Evolutionary conservation across 768 basidiomycete species (phyloP).

Genomic region (Suillus variegatus): DNA sequence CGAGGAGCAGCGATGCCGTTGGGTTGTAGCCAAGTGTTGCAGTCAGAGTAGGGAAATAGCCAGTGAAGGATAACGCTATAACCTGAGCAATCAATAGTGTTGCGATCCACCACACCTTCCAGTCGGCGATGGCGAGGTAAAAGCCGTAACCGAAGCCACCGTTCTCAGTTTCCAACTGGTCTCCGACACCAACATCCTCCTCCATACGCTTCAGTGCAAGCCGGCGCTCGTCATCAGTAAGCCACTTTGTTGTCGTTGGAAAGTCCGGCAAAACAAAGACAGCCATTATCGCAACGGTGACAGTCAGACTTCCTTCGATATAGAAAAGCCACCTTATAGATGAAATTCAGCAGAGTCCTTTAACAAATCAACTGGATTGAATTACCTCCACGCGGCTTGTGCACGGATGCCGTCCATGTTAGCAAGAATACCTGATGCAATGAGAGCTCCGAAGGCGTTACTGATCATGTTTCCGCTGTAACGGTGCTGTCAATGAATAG

Average conservation of each 20-base stretch:
- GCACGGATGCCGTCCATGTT: conserved; percentile 51
- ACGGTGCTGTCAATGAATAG: neutral
- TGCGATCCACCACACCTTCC: conserved; percentile 83
- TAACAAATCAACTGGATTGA: neutral
- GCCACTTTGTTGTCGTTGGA: conserved; percentile 38
- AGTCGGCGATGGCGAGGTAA: conserved; percentile 62
- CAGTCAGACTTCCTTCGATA: conserved; percentile 46
- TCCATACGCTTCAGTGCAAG: conserved; percentile 61
- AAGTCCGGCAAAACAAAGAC: conserved; percentile 52
- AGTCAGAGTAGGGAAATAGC: conserved; percentile 77
- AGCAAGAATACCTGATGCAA: conserved; percentile 48
- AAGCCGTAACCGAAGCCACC: conserved; percentile 47
- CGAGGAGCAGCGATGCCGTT: conserved; percentile 68
- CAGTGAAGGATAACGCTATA: conserved; percentile 70
- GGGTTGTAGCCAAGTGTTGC: conserved; percentile 67
- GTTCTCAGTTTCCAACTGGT: conserved; percentile 47
- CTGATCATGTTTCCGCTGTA: conserved; percentile 46
- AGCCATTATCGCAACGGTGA: conserved; percentile 45
- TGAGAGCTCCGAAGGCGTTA: conserved; percentile 56
- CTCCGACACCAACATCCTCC: conserved; percentile 63
- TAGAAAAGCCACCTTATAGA: conserved; percentile 47
- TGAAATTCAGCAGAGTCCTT: conserved; percentile 6
- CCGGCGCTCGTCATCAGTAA: conserved; percentile 36
- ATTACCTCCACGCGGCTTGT: conserved; percentile 52
- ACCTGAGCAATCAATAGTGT: conserved; percentile 37